Conservation (phyloP, 164 flowering plant species). For the Platanus orientalis region DNA sequence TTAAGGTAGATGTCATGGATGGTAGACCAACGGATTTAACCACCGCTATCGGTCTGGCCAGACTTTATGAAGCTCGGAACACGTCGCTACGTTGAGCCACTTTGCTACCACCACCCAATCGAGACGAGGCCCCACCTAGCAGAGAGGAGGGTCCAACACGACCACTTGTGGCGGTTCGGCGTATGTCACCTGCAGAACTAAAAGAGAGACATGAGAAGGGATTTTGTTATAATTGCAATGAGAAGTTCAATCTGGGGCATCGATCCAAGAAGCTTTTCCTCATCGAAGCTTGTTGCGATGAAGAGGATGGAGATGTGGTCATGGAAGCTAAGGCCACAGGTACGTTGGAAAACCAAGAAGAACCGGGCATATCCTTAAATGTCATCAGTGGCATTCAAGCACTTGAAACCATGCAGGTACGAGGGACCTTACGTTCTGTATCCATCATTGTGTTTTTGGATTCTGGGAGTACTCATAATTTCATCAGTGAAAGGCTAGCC, state of each 20-base stretch:
- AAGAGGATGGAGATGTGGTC: background rate
- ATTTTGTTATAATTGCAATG: background rate
- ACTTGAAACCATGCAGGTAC: too few species aligned
- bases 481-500: too few species aligned
- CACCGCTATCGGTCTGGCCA: background rate
- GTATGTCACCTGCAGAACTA: background rate
- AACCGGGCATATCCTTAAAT: too few species aligned
- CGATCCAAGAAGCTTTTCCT: background rate
- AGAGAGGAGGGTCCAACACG: background rate
- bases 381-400: too few species aligned
- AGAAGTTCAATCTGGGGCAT: background rate
- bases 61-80: background rate
- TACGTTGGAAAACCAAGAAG: too few species aligned
- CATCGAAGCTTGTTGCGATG: background rate
- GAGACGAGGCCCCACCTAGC: background rate
- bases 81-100: background rate
- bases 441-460: too few species aligned
- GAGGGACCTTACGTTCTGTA: too few species aligned
- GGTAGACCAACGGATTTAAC: background rate
- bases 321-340: background rate
- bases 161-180: too few species aligned
- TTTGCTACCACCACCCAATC: background rate
- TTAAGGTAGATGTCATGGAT: background rate
- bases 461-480: too few species aligned
- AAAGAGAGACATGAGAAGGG: background rate